Evolutionary conservation across 2,329 filamentous ascomycete species (phyloP), one percentile per base, ranked within the genome.

Genomic region (Aureobasidium vineae): DNA sequence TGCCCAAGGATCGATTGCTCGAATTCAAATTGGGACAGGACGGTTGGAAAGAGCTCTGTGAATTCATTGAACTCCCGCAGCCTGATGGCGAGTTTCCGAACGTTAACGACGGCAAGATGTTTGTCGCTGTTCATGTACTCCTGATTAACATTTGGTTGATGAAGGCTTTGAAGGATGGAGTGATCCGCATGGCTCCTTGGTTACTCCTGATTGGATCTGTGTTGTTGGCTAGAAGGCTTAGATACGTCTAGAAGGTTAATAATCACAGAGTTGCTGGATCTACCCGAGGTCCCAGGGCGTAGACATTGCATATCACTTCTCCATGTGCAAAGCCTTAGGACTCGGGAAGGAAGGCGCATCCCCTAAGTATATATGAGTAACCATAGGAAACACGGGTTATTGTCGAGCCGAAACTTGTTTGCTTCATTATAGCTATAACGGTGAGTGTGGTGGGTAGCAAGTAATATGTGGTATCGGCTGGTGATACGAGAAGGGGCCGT

Each of bases 21-120:
- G 82, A 84, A 70, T 85, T 83, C 74, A 78, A 80, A 70, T 80
- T 84, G 70, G 78, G 79, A 66, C 13, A 33, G 23, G 80, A 84
- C 38, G 83, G 83, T 66, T 84, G 82, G 82, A 78, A 76, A 65
- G 82, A 83, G 33, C 77, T 85, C 26, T 84, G 82, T 75, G 79
- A 84, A 66, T 84, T 84, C 74, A 77, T 85, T 41, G 82, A 79
- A 23, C 79, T 82, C 52, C 79, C 82, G 23, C 72, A 82, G 2
- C 83, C 82, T 3, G 77, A 75, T 31, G 73, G 81, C 70, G 77
- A 76, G 3, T 63, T 63, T 28, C 60, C 60, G 3, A 8, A 63
- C 5, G 47, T 43, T 7, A 63, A 53, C 8, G 60, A 63, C 16
- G 47, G 47, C 7, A 41, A 41, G 33, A 41, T 53, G 60, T 63